Evolutionary conservation across 2,329 filamentous ascomycete genomes (phyloP).

Genomic region (Trichoderma semiorbis): DNA sequence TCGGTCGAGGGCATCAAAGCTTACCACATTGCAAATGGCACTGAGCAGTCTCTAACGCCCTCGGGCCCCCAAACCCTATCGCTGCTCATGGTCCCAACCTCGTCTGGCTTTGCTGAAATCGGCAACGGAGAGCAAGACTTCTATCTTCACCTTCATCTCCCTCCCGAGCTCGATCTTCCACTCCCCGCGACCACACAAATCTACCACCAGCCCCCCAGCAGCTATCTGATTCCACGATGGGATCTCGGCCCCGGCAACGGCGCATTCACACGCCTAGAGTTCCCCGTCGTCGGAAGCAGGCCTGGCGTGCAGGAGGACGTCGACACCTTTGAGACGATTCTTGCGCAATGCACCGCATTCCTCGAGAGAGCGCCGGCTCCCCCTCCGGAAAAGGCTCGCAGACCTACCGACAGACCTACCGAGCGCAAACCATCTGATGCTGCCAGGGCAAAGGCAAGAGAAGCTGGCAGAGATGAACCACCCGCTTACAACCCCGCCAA

Average conservation of each 20-base stretch:
- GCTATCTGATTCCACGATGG: constrained; percentile 94
- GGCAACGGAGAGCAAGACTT: constrained; percentile 78
- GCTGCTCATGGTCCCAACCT: constrained; percentile 91
- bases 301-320: constrained; percentile 82
- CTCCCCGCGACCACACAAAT: constrained; percentile 95
- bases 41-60: constrained; percentile 76
- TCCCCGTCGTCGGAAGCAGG: constrained; percentile 69
- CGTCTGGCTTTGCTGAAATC: constrained; percentile 64
- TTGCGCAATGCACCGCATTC: constrained; percentile 97
- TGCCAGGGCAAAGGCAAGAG: constrained; percentile 31
- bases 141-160: constrained; percentile 91
- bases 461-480: constrained; percentile 42
- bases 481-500: constrained; percentile 76
- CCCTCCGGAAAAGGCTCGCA: constrained; percentile 34
- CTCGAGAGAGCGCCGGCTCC: constrained; percentile 72
- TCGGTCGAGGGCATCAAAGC: constrained; percentile 82
- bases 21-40: constrained; percentile 85
- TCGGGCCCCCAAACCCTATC: constrained; percentile 88
- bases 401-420: neutral
- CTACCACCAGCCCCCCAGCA: constrained; percentile 88
- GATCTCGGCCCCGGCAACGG: constrained; percentile 84
- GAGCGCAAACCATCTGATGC: neutral
- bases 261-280: constrained; percentile 90
- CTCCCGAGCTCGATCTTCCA: constrained; percentile 89
- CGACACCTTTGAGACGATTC: constrained; percentile 94